Evolutionary conservation across 106 monocot genomes (phyloP).

Genomic region (Dactylorhiza incarnata): DNA sequence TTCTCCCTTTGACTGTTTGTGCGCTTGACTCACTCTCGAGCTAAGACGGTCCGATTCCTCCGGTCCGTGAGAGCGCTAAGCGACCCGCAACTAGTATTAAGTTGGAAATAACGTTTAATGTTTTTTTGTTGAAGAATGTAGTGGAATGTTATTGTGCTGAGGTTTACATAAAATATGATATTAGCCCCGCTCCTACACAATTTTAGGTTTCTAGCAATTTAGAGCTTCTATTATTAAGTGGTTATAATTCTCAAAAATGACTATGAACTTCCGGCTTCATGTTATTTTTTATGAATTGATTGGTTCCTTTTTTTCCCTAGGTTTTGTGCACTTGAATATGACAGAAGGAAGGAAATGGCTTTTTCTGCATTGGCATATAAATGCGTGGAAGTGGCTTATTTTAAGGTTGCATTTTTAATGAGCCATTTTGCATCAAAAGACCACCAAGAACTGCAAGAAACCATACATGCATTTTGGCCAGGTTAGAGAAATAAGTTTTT

Average conservation of each 20-base stretch:
- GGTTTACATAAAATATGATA: background rate
- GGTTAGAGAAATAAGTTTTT: background rate
- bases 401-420: conserved; percentile 3
- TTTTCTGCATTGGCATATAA: conserved; percentile 4
- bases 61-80: no score
- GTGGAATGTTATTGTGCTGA: background rate
- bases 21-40: no score
- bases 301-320: background rate
- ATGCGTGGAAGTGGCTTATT: conserved; percentile 1
- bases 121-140: background rate
- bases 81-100: no score
- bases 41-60: no score
- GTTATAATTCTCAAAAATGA: background rate
- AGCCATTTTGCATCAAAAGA: background rate
- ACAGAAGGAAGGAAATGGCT: background rate
- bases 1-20: no score
- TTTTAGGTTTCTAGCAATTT: conserved; percentile 3
- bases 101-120: background rate
- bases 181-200: background rate
- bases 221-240: background rate
- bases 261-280: background rate
- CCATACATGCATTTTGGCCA: background rate
- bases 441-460: background rate
- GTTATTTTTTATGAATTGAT: background rate
- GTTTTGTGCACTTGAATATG: conserved; percentile 5